phyloP scores from a whole-genome alignment of 1,284 basidiomycete genomes.

The Microbotryum silenes-acaulis region DNA sequence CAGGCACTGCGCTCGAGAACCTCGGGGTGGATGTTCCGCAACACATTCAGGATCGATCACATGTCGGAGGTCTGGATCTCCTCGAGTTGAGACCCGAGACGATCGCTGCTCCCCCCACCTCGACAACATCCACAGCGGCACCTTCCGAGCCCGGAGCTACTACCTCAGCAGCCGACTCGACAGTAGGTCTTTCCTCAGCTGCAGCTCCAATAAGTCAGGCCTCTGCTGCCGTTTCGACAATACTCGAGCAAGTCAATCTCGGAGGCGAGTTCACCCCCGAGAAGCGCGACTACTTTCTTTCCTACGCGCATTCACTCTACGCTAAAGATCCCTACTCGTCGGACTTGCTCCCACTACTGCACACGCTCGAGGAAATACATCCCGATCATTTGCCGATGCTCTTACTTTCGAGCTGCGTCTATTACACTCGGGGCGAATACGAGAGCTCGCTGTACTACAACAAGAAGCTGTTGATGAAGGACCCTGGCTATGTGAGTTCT shows the following conservation, averaged over 20 bases:
- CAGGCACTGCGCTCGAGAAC: constrained; percentile 12
- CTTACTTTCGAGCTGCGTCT: constrained; percentile 42
- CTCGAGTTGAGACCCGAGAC: constrained; percentile 12
- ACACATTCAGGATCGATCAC: neutral
- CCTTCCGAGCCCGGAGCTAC: neutral
- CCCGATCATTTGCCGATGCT: constrained; percentile 41
- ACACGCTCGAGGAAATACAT: constrained; percentile 37
- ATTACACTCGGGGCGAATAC: constrained; percentile 39
- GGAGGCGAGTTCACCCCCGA: constrained; percentile 11
- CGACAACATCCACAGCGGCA: neutral
- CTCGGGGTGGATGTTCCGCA: constrained; percentile 18
- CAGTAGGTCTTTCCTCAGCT: neutral
- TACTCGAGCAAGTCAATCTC: constrained; percentile 9
- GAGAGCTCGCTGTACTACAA: constrained; percentile 39
- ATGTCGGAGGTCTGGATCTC: constrained; percentile 1
- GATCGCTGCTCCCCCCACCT: constrained; percentile 3
- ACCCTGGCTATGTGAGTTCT: constrained; percentile 43
- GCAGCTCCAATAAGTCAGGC: neutral
- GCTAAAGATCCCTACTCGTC: constrained; percentile 8
- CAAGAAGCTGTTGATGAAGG: constrained; percentile 37
- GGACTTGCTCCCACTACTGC: constrained; percentile 38
- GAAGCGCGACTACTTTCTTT: constrained; percentile 29
- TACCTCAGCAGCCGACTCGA: neutral
- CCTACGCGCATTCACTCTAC: constrained; percentile 31
- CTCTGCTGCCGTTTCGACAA: neutral